Base-by-base conservation (phyloP, 208 protist genomes). In the Leishmania tarentolae region DNA sequence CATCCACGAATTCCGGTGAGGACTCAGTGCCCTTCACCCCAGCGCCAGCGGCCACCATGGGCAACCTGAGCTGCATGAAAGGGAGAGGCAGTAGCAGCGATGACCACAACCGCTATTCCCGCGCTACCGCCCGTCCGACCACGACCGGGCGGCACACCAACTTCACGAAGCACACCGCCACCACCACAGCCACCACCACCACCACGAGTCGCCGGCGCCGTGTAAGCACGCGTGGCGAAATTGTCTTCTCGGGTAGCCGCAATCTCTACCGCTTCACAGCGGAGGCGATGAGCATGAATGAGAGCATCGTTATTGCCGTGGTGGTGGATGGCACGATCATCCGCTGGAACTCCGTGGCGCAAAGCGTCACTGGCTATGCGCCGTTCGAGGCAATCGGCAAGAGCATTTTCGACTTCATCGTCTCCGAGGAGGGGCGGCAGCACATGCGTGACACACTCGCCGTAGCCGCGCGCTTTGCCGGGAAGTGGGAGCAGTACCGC, bases 281-380 rank as follows among this genome's bases (percentile, higher is more conserved):
- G 3, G 69, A 87, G 28, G 90, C 91, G 42, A 81, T 97, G 52
- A 80, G 80, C 9, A 40, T 86, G 21, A 89, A 80, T 69, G 85
- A 90, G 69, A 92, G 46, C 46, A 91, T 96, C 57, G 65, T 95
- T 24, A 93, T 97, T 68, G 89, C 86, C 56, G 88, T 96, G 47
- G 86, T 97, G 19, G 85, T 86, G 42, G 93, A 97, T 78, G 94
- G 94, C 78, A 95, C 92, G n/a, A 92, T 97, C 69, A 94, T 96
- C 70, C 94, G 92, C 9, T 97, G 94, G 93, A 97, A 96, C 86
- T 66, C 75, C 42, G 83, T 83, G 31, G 92, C 89, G 21, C 85
- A 92, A 70, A 81, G 79, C 17, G 87, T 91, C 28, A 96, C 91
- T 19, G 93, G 93, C 42, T 95, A 88, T 79, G 78, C 81, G 0